Percentiles rank a stretch among this genome's conserved stretches.
These are phyloP conservation scores for Onygenales sp. DNA, from an alignment of 2,329 filamentous ascomycete species.

Conservation along the genomic window DNA sequence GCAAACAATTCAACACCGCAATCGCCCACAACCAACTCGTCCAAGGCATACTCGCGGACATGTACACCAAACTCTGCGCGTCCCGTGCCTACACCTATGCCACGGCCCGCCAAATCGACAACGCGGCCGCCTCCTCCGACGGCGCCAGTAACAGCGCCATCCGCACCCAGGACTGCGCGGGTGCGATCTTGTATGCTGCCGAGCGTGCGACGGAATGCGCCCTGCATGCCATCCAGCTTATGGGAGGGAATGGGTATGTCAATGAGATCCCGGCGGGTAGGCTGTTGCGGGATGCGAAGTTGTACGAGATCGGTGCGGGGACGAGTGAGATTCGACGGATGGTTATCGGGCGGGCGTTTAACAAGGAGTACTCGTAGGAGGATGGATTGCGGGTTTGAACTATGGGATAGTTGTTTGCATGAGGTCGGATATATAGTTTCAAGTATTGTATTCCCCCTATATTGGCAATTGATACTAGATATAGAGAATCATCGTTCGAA, in stretches of 20 bases:
- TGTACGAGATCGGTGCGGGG: conserved; percentile 96
- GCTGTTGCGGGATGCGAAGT: conserved; percentile 64
- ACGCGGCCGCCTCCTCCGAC: conserved; percentile 41
- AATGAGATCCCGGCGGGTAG: conserved; percentile 90
- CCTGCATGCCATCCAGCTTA: conserved; percentile 54
- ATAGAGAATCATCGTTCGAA: no score
- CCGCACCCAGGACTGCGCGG: conserved; percentile 84
- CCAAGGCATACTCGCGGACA: conserved; percentile 87
- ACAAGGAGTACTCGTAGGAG: conserved; percentile 55
- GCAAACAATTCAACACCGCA: conserved; percentile 78
- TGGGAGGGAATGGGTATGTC: conserved; percentile 92
- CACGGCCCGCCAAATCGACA: conserved; percentile 72
- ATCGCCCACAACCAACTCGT: conserved; percentile 89
- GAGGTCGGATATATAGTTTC: no score
- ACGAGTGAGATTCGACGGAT: conserved; percentile 90
- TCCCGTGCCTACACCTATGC: conserved; percentile 78
- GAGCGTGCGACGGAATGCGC: conserved; percentile 78
- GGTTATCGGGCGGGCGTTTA: conserved; percentile 88
- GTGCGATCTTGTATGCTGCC: conserved; percentile 85
- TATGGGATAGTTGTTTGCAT: no score
- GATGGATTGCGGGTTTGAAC: not conserved
- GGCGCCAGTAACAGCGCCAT: conserved; percentile 37
- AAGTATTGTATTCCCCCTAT: no score
- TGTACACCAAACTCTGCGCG: conserved; percentile 90
- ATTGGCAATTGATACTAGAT: no score